Conservation (phyloP, 768 basidiomycete genomes). For the Cystobasidium tubakii region DNA sequence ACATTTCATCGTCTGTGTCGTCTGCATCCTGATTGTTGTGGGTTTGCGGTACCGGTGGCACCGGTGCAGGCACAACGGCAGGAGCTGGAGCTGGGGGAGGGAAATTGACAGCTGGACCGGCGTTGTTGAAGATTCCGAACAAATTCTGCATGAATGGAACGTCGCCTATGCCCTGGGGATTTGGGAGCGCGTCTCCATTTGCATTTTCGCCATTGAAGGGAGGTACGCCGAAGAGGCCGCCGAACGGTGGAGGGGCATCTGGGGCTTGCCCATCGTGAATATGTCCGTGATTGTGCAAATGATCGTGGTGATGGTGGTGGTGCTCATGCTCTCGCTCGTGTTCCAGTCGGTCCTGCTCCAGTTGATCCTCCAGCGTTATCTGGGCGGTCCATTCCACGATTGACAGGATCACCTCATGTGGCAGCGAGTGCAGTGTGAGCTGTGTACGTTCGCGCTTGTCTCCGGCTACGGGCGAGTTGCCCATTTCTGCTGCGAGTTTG, state of each 20-base stretch:
- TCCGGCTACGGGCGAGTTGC: not conserved
- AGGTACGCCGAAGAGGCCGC: not conserved
- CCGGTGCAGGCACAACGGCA: not conserved
- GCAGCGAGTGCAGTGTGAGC: slow-evolving; percentile 24
- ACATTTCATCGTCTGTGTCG: slow-evolving; percentile 29
- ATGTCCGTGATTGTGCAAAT: not conserved
- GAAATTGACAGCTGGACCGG: not conserved
- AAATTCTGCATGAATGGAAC: not conserved
- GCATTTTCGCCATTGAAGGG: not conserved
- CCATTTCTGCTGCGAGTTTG: not conserved
- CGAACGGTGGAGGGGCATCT: not conserved
- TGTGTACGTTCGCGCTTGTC: not conserved
- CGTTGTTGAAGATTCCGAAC: not conserved
- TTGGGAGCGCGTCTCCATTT: not conserved
- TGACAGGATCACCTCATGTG: slow-evolving; percentile 6
- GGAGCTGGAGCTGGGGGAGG: not conserved
- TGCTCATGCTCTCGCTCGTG: not conserved
- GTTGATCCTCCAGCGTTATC: not conserved
- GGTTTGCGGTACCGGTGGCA: not conserved
- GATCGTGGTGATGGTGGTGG: slow-evolving; percentile 3
- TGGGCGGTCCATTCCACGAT: slow-evolving; percentile 20
- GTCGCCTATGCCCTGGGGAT: not conserved
- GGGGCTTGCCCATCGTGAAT: not conserved
- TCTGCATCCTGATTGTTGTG: not conserved
- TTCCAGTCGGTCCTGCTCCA: slow-evolving; percentile 5